Base-by-base conservation (phyloP, 345 rosid species). In the Linum usitatissimum region DNA sequence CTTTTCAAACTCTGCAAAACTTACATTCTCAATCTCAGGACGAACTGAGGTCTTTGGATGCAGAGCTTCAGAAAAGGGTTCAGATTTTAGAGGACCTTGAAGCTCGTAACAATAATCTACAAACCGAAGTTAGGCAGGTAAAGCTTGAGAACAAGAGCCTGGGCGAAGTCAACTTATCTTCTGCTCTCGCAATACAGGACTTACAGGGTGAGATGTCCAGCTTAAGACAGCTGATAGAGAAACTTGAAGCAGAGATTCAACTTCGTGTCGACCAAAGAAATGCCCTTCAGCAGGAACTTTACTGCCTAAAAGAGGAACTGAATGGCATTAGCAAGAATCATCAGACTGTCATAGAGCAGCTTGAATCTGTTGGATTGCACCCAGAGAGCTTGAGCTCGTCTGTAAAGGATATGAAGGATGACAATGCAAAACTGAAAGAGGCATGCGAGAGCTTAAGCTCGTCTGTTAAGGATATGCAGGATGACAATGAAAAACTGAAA, bases 221-320 rank as follows among this genome's bases (percentile, higher is more conserved):
- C 71, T 68, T 86, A 71, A 77, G 82, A 73, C 92, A 81, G 80
- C 88, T 76, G 30, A 84, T 88, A 78, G 69, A 66, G 68, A 86
- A 81, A 73, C 97, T 93, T 75, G 99, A 90, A 76, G 80, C 84
- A n/a, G 97, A 93, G 71, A 87, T 94, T 66, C 91, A 83, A 71
- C 81, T 86, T 70, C 82, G 96, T 69, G 84, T 83, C 73, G 90
- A 87, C 71, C 84, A 87, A 70, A 83, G 97, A 72, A 94, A 87
- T 78, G 95, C 96, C 72, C 87, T 90, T 73, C 99, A 90, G 83
- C 97, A 94, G 76, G 99, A 90, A 73, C 86, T 88, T 72, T 90
- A 90, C 72, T 88, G 96, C 78, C 85, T 94, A 66, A 85, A 90
- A 76, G 95, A 94, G 81, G 99, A 90, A 64, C 67, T 94, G 65